A percentile compares a stretch with the other conserved stretches of the same genome.
phyloP scores from a whole-genome alignment of 2,329 filamentous ascomycete species.

The Hymenoscyphus infarciens region DNA sequence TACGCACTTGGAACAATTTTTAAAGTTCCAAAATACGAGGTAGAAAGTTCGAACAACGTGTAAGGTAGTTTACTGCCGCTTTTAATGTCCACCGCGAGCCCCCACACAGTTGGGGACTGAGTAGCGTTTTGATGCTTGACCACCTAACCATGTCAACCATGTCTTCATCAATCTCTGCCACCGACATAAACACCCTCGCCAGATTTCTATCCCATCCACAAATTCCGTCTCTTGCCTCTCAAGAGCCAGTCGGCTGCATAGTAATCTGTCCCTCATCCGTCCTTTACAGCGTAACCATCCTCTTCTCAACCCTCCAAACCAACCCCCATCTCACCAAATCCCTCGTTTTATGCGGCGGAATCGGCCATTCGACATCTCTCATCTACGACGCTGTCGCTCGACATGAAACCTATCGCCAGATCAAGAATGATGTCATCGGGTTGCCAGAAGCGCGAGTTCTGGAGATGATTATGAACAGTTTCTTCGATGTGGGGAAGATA shows the following conservation, averaged over 20 bases:
- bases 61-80: no score
- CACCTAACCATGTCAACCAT: not conserved
- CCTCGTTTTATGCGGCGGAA: slow-evolving; percentile 43
- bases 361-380: slow-evolving; percentile 43
- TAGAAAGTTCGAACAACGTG: no score
- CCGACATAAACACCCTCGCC: slow-evolving; percentile 35
- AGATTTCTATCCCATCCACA: slow-evolving; percentile 34
- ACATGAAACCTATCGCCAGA: slow-evolving; percentile 31
- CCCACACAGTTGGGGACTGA: no score
- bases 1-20: no score
- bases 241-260: slow-evolving; percentile 36
- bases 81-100: no score
- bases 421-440: slow-evolving; percentile 34
- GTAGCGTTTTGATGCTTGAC: not conserved
- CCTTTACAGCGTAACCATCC: slow-evolving; percentile 35
- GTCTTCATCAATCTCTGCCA: not conserved
- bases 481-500: slow-evolving; percentile 31
- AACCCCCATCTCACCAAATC: slow-evolving; percentile 34
- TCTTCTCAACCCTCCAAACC: slow-evolving; percentile 36
- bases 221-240: slow-evolving; percentile 20
- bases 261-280: slow-evolving; percentile 41
- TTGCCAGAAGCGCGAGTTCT: slow-evolving; percentile 41
- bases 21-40: no score
- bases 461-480: slow-evolving; percentile 36
- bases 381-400: slow-evolving; percentile 40